Percentiles rank a stretch among this genome's conserved stretches.
Evolutionary conservation across 2,329 filamentous ascomycete genomes (phyloP).

Genomic region (Paecilomyces niveus): DNA sequence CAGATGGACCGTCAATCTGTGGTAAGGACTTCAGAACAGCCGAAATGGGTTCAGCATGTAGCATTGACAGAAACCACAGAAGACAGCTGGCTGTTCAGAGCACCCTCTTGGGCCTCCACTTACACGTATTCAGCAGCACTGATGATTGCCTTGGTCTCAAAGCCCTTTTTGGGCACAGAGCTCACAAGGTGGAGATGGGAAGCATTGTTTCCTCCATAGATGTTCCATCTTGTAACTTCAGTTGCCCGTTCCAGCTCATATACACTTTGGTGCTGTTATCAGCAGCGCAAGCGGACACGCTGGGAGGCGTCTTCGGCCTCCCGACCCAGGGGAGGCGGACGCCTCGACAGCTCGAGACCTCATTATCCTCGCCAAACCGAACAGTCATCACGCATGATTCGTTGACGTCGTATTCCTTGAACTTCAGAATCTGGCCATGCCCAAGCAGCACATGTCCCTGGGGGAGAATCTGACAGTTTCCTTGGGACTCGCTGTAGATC

Average conservation of each 20-base stretch:
- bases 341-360: slow-evolving; percentile 2
- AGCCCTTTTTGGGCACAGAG: neutral
- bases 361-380: neutral
- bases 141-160: neutral
- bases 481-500: slow-evolving; percentile 3
- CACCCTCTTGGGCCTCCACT: neutral
- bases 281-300: slow-evolving; percentile 1
- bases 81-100: neutral
- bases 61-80: neutral
- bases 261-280: slow-evolving; percentile 10
- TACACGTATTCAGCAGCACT: neutral
- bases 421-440: slow-evolving; percentile 5
- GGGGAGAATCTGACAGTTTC: slow-evolving; percentile 4
- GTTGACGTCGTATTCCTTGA: slow-evolving; percentile 6
- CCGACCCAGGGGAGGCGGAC: neutral
- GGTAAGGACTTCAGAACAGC: neutral
- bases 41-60: neutral
- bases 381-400: slow-evolving; percentile 4
- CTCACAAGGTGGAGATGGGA: neutral
- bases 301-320: neutral
- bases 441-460: slow-evolving; percentile 3
- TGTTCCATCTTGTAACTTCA: slow-evolving; percentile 14
- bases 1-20: neutral
- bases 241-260: slow-evolving; percentile 24
- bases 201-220: slow-evolving; percentile 5